phyloP scores from a whole-genome alignment of 2,329 filamentous ascomycete genomes.

The Mycosphaerella sp. region DNA sequence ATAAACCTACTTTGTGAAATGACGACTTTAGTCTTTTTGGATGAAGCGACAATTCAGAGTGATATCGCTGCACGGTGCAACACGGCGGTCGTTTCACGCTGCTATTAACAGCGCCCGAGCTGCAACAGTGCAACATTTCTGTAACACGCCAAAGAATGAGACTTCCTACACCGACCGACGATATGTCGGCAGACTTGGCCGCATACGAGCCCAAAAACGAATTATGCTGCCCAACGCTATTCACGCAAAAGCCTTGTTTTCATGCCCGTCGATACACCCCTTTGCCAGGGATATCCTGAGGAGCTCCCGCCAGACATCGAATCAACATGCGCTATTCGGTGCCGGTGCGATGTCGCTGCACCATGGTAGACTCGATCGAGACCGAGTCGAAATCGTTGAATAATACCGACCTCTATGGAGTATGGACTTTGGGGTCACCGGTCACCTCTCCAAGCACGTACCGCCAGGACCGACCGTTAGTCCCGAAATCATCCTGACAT shows the following conservation, averaged over 20 bases:
- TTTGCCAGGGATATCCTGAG: slow-evolving; percentile 7
- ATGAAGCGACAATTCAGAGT: too few species aligned
- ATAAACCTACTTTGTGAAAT: background rate
- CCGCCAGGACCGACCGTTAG: background rate
- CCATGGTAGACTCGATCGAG: slow-evolving; percentile 12
- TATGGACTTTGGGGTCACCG: background rate
- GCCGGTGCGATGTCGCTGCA: slow-evolving; percentile 7
- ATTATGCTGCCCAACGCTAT: slow-evolving; percentile 6
- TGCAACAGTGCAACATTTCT: background rate
- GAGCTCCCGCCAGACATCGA: background rate
- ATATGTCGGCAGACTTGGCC: slow-evolving; percentile 1
- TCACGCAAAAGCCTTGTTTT: background rate
- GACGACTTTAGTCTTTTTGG: background rate
- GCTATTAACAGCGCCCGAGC: background rate
- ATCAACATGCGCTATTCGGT: background rate
- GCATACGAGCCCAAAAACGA: slow-evolving; percentile 2
- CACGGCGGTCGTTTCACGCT: background rate
- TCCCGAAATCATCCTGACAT: slow-evolving; percentile 7
- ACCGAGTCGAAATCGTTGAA: slow-evolving; percentile 4
- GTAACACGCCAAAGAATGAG: background rate
- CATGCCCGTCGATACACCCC: slow-evolving; percentile 1
- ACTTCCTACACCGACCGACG: too few species aligned
- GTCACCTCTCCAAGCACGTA: slow-evolving; percentile 1
- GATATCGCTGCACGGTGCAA: too few species aligned
- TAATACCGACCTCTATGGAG: slow-evolving; percentile 1